Conservation (phyloP, 1,139 yeast species). For the Zygosaccharomyces sapae region DNA sequence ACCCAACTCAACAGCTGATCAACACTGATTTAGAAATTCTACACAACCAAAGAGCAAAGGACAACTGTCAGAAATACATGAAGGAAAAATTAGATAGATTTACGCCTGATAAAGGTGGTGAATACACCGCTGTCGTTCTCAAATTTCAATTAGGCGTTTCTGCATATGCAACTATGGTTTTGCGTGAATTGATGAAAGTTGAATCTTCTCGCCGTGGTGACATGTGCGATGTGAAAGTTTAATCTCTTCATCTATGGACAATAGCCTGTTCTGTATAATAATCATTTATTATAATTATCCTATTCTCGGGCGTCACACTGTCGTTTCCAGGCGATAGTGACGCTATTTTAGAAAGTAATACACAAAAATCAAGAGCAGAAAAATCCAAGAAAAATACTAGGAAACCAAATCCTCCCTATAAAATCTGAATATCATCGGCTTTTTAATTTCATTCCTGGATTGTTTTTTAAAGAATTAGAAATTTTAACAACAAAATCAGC, state of each 20-base stretch:
- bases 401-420: background rate
- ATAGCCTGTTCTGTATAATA: background rate
- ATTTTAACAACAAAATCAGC: background rate
- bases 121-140: slow-evolving; percentile 65
- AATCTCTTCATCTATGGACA: background rate
- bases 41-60: slow-evolving; percentile 40
- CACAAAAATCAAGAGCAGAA: background rate
- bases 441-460: no score
- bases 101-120: slow-evolving; percentile 45
- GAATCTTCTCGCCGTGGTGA: slow-evolving; percentile 72
- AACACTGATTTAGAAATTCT: slow-evolving; percentile 78
- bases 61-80: slow-evolving; percentile 34
- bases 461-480: background rate
- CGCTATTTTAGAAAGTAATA: background rate
- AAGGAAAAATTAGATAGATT: slow-evolving; percentile 36
- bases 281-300: background rate
- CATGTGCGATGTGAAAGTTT: slow-evolving; percentile 37
- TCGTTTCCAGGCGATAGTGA: background rate
- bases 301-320: background rate
- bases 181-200: slow-evolving; percentile 82
- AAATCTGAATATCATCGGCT: background rate
- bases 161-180: slow-evolving; percentile 96
- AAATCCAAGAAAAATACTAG: background rate
- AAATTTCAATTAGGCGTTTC: slow-evolving; percentile 79
- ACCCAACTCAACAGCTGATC: slow-evolving; percentile 64